Base-by-base conservation (phyloP, 495 filamentous ascomycete genomes). In the Penicillium bovifimosum region DNA sequence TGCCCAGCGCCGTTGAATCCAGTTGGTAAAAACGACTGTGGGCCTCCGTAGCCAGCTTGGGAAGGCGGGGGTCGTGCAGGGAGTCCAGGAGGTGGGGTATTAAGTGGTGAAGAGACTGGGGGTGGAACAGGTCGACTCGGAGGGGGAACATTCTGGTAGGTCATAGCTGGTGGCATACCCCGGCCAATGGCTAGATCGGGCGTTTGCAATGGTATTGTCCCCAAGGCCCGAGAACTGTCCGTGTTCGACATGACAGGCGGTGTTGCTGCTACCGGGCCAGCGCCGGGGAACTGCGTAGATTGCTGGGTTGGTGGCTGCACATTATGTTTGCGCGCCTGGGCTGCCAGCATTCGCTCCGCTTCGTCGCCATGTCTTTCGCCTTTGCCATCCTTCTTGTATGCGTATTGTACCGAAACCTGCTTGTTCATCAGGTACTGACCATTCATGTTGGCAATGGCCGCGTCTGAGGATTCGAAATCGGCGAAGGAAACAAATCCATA, bases 361-460 rank as follows among this genome's bases (percentile, higher is more conserved):
- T 91, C 77, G 62, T 98, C 93, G 52, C 93, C 93, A 65, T 98
- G 93, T 26, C 95, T 80, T 73, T 97, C 93, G 54, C 92, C 91
- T 71, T 96, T 96, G 38, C 95, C 93, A 62, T 98, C 95, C 70
- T 97, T 97, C 79, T 98, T 98, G 77, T 96, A 98, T 35, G 93
- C 93, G 69, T 98, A 98, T 66, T 98, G 92, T 36, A 97, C 95
- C 2, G 85, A 87, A 58, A 96, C 84, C 62, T 93, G 85, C 70
- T 96, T 96, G 74, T 96, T 96, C 82, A 95, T 93, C 43, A 98
- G 80, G 70, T 90, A 96, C 69, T 97, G 92, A 47, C 90, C 90
- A 66, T 96, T 88, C 91, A 98, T 96, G 61, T 90, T 89, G 45
- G 82, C 76, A 49, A 95, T 87, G 27, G 93, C 95, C 51, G 88